Percentiles rank a stretch among this genome's conserved stretches.
These are phyloP conservation scores for Insectozyma bohioensis DNA, from an alignment of 1,139 yeast species.

Conservation along the genomic window DNA sequence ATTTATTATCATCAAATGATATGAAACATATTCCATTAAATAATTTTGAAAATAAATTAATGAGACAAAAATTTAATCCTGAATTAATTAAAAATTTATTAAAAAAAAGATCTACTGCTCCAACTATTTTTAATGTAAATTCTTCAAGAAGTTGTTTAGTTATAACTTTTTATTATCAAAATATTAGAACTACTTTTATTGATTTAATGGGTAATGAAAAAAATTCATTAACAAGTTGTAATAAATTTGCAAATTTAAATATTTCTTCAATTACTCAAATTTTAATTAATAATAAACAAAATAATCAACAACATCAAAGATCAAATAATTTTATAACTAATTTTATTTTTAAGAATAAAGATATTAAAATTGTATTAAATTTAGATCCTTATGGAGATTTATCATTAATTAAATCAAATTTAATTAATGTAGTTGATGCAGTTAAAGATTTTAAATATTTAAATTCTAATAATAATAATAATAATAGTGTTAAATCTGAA, in stretches of 20 bases:
- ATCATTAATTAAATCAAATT: conserved; percentile 26
- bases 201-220: conserved; percentile 36
- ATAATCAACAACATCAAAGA: conserved; percentile 15
- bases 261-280: conserved; percentile 31
- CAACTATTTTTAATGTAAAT: conserved; percentile 21
- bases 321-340: conserved; percentile 31
- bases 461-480: conserved; percentile 5
- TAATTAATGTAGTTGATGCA: conserved; percentile 27
- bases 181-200: conserved; percentile 24
- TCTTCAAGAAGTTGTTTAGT: conserved; percentile 32
- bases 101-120: conserved; percentile 20
- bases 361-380: conserved; percentile 26
- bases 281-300: conserved; percentile 13
- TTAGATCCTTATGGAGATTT: conserved; percentile 30
- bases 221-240: conserved; percentile 8
- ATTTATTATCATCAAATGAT: conserved; percentile 19
- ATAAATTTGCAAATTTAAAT: conserved; percentile 28
- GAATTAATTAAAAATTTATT: conserved; percentile 19
- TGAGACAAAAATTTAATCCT: conserved; percentile 10
- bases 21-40: conserved; percentile 13
- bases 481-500: neutral
- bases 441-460: conserved; percentile 20
- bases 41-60: conserved; percentile 19
- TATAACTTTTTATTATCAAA: conserved; percentile 22
- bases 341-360: conserved; percentile 24